Conservation (phyloP, 1,284 basidiomycete species). For the Cryptococcus neoformans region DNA sequence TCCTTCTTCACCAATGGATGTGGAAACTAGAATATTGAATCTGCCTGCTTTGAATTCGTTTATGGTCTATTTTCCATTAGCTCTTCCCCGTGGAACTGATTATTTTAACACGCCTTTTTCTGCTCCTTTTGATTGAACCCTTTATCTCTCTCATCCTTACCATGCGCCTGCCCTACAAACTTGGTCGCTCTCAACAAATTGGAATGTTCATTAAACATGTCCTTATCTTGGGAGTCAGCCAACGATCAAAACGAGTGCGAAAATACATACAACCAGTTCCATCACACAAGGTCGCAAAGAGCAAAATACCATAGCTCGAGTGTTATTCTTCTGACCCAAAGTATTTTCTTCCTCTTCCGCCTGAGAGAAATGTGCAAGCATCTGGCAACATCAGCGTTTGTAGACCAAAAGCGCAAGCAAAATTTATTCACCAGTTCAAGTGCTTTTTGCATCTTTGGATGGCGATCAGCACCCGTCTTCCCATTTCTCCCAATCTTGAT, state of each 20-base stretch:
- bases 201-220: slow-evolving; percentile 64
- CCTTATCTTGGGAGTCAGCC: slow-evolving; percentile 29
- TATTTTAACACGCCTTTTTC: slow-evolving; percentile 62
- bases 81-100: neutral
- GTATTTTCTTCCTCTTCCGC: slow-evolving; percentile 56
- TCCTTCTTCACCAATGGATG: slow-evolving; percentile 97
- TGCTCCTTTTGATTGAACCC: slow-evolving; percentile 92
- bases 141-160: slow-evolving; percentile 70
- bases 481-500: slow-evolving; percentile 41
- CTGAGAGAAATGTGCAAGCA: slow-evolving; percentile 75
- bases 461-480: slow-evolving; percentile 51
- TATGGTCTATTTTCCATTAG: slow-evolving; percentile 52
- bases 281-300: slow-evolving; percentile 84
- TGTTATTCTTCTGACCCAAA: slow-evolving; percentile 52
- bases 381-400: slow-evolving; percentile 20
- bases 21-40: slow-evolving; percentile 91
- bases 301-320: slow-evolving; percentile 95
- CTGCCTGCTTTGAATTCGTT: slow-evolving; percentile 80
- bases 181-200: slow-evolving; percentile 72
- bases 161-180: slow-evolving; percentile 88
- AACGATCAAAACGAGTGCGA: neutral
- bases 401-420: too few relatives aligned
- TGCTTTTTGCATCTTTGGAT: slow-evolving; percentile 92
- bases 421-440: slow-evolving; percentile 56
- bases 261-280: slow-evolving; percentile 67